A percentile compares a stretch with the other conserved stretches of the same genome.
Conservation (phyloP, 2,329 filamentous ascomycete species). For the Verticillium nonalfalfae region DNA sequence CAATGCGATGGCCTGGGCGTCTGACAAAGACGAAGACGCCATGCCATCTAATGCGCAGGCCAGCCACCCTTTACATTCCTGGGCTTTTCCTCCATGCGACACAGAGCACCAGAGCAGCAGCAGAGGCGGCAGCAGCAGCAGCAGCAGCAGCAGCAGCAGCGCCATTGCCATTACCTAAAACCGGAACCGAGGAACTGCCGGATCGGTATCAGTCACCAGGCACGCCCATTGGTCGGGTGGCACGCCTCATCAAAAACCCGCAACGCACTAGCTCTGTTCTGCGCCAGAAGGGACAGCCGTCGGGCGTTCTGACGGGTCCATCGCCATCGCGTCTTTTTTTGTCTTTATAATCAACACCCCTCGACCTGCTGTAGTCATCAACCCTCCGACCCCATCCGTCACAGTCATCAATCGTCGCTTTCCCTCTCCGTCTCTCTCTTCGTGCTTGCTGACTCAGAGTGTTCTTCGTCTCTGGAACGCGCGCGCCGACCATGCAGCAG, state of each 20-base stretch:
- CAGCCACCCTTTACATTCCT: background rate
- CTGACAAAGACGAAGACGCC: background rate
- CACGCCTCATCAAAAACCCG: background rate
- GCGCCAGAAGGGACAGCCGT: background rate
- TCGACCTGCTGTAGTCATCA: conserved; percentile 1
- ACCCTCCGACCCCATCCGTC: background rate
- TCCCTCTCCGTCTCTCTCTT: background rate
- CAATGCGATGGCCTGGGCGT: background rate
- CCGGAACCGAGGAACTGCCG: background rate
- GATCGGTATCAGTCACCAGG: background rate
- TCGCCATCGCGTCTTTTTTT: background rate
- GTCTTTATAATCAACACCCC: background rate
- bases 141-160: background rate
- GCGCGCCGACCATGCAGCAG: background rate
- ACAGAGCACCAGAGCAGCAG: too few relatives aligned
- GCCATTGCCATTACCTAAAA: background rate
- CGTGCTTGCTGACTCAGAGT: conserved; percentile 4
- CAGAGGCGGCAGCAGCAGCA: too few relatives aligned
- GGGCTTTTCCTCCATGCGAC: too few relatives aligned
- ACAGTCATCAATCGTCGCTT: too few relatives aligned
- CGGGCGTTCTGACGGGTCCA: background rate
- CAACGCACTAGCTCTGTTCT: background rate
- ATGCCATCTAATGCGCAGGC: background rate
- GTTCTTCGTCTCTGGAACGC: background rate
- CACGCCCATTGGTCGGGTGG: background rate